Evolutionary conservation across 768 basidiomycete genomes (phyloP).

Genomic region (Boletus subparvulus): DNA sequence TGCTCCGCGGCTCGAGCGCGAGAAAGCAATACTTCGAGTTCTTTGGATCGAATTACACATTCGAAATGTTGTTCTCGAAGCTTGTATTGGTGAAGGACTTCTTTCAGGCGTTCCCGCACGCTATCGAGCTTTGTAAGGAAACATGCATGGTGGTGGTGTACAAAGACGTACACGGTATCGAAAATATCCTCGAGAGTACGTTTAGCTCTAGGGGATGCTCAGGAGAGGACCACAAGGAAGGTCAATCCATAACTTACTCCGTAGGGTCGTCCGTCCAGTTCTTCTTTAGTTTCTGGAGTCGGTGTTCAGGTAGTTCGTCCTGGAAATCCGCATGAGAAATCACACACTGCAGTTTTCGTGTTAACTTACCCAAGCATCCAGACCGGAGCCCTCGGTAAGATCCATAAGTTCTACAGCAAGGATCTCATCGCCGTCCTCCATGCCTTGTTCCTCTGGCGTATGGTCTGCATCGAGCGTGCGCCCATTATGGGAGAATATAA

Average conservation of each 20-base stretch:
- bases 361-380: constrained; percentile 60
- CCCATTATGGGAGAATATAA: constrained; percentile 84
- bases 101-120: constrained; percentile 82
- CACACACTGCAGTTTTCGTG: neutral
- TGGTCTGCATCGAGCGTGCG: constrained; percentile 76
- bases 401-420: constrained; percentile 90
- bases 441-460: constrained; percentile 82
- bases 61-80: constrained; percentile 91
- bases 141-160: neutral
- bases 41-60: constrained; percentile 88
- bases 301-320: constrained; percentile 66
- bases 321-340: constrained; percentile 28
- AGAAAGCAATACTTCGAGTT: constrained; percentile 83
- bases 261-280: constrained; percentile 73
- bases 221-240: neutral
- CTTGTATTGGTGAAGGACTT: constrained; percentile 84
- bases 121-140: constrained; percentile 37
- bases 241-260: constrained; percentile 52
- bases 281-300: constrained; percentile 72
- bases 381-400: constrained; percentile 65
- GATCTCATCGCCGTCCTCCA: constrained; percentile 89
- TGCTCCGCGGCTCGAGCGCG: constrained; percentile 87
- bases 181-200: constrained; percentile 81
- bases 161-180: constrained; percentile 69
- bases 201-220: constrained; percentile 51